A percentile compares a stretch with the other conserved stretches of the same genome.
Evolutionary conservation across 164 flowering plant genomes (phyloP).

Genomic region (Magnolia kwangsiensis): DNA sequence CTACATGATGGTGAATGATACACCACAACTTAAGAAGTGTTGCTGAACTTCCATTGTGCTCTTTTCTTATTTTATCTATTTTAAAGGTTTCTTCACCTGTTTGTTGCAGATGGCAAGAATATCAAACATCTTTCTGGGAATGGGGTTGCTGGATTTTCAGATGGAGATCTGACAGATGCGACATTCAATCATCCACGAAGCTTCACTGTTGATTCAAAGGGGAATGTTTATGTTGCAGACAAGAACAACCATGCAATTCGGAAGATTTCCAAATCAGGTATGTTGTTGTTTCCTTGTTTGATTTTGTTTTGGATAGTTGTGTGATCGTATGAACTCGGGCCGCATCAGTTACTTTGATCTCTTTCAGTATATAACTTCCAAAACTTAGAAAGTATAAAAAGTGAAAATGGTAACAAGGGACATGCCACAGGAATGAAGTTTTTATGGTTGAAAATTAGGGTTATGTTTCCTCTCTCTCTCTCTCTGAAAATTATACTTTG

Average conservation of each 20-base stretch:
- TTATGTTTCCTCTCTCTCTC: too few species aligned
- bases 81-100: not conserved
- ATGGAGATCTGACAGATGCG: conserved; percentile 49
- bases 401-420: too few species aligned
- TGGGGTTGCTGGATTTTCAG: conserved; percentile 42
- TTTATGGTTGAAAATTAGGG: too few species aligned
- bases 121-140: conserved; percentile 45
- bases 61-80: not conserved
- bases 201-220: conserved; percentile 62
- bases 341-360: too few species aligned
- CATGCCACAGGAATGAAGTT: too few species aligned
- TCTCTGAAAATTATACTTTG: too few species aligned
- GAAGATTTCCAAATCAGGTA: conserved; percentile 59
- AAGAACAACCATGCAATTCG: conserved; percentile 45
- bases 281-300: not conserved
- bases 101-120: conserved; percentile 37
- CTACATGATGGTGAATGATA: not conserved
- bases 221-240: conserved; percentile 81
- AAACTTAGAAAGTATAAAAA: too few species aligned
- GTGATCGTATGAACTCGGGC: too few species aligned
- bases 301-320: too few species aligned
- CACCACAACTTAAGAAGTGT: not conserved
- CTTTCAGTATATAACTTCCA: too few species aligned
- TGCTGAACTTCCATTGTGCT: not conserved
- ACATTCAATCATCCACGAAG: conserved; percentile 50